phyloP scores from a whole-genome alignment of 2,329 filamentous ascomycete genomes.

The Penicillium hesseltinei region DNA sequence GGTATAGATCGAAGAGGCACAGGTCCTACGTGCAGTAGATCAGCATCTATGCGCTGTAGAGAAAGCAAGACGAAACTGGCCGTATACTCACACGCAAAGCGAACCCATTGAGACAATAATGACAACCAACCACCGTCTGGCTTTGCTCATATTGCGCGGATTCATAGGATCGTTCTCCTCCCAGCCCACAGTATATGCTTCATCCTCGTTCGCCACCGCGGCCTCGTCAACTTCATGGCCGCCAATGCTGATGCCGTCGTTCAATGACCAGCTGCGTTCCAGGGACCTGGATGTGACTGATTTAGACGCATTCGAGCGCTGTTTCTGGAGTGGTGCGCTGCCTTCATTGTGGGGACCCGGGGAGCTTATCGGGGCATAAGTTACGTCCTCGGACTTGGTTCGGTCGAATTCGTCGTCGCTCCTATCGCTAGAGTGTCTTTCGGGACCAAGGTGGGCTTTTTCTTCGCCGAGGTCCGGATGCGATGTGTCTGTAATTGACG shows the following conservation, averaged over 20 bases:
- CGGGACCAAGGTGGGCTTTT: slow-evolving; percentile 8
- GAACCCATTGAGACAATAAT: slow-evolving; percentile 70
- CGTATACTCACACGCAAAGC: slow-evolving; percentile 72
- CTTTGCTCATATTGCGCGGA: slow-evolving; percentile 65
- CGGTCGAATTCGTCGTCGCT: slow-evolving; percentile 12
- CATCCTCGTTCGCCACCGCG: slow-evolving; percentile 25
- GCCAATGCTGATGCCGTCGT: slow-evolving; percentile 34
- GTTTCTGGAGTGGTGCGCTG: slow-evolving; percentile 17
- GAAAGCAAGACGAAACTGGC: background rate
- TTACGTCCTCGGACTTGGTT: slow-evolving; percentile 11
- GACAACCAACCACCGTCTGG: slow-evolving; percentile 78
- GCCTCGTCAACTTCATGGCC: slow-evolving; percentile 19
- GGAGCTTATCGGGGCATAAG: slow-evolving; percentile 24
- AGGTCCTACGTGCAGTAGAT: slow-evolving; percentile 57
- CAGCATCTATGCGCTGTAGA: background rate
- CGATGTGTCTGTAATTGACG: slow-evolving; percentile 1
- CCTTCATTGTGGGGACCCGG: slow-evolving; percentile 15
- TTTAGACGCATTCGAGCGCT: slow-evolving; percentile 26
- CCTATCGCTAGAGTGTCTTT: background rate
- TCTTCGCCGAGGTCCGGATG: slow-evolving; percentile 7
- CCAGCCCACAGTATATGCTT: slow-evolving; percentile 69
- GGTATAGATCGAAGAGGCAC: slow-evolving; percentile 84
- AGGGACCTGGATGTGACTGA: slow-evolving; percentile 12
- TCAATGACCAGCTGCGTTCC: slow-evolving; percentile 38
- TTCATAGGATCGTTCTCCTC: slow-evolving; percentile 72